phyloP scores from a whole-genome alignment of 306 rosid species.

The Sicyos baderoa region DNA sequence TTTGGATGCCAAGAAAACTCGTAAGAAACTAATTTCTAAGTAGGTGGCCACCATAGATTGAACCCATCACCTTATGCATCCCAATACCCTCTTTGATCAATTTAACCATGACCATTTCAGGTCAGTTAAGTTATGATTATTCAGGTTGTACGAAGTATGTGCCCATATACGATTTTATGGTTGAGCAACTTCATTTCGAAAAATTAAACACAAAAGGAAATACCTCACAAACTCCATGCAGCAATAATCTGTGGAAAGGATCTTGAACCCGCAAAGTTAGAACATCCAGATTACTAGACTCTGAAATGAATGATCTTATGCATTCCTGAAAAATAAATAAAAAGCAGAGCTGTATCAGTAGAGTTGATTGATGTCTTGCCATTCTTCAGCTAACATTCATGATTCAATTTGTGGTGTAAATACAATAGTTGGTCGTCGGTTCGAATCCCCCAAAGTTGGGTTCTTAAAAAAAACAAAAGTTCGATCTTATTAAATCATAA shows the following conservation, averaged over 20 bases:
- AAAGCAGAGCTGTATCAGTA: background rate
- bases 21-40: too few relatives aligned
- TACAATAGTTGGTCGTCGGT: too few relatives aligned
- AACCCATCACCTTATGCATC: too few relatives aligned
- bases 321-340: slow-evolving; percentile 45
- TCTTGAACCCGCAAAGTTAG: slow-evolving; percentile 57
- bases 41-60: too few relatives aligned
- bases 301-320: slow-evolving; percentile 44
- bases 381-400: background rate
- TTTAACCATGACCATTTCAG: too few relatives aligned
- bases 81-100: too few relatives aligned
- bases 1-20: too few relatives aligned
- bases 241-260: slow-evolving; percentile 73
- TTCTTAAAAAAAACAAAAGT: too few relatives aligned
- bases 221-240: slow-evolving; percentile 98
- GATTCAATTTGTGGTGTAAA: background rate
- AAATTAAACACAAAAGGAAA: background rate
- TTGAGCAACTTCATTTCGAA: background rate
- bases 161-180: too few relatives aligned
- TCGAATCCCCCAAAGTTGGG: too few relatives aligned
- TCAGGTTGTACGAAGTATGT: background rate
- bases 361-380: background rate
- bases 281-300: slow-evolving; percentile 32
- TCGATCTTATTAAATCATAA: too few relatives aligned
- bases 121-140: background rate